Conservation (phyloP, 2,329 filamentous ascomycete genomes). For the Trichoderma simmonsii region DNA sequence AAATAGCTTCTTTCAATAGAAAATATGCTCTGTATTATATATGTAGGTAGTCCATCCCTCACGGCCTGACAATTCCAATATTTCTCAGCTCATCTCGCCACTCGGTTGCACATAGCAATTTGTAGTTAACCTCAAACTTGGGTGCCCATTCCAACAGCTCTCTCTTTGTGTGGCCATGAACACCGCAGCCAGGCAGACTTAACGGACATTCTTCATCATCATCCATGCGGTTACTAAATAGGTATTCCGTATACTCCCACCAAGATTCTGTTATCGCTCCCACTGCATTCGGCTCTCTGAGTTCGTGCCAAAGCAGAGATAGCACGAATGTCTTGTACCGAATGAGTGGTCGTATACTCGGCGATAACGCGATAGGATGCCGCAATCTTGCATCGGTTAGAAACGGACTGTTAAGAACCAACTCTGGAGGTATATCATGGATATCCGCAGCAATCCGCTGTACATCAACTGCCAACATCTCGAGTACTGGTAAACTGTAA, state of each 20-base stretch:
- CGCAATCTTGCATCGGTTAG: not conserved
- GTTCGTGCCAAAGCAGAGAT: slow-evolving; percentile 3
- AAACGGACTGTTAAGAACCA: not conserved
- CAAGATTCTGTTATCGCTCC: not conserved
- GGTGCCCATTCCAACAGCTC: not conserved
- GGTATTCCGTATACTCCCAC: slow-evolving; percentile 1
- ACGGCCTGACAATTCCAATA: not conserved
- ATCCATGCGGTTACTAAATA: not conserved
- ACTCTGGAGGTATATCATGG: not conserved
- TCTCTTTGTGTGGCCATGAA: not conserved
- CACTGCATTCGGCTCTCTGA: not conserved
- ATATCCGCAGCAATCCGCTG: not conserved
- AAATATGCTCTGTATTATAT: not conserved
- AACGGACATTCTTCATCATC: not conserved
- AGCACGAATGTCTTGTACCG: not conserved
- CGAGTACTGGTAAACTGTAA: not conserved
- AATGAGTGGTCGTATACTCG: not conserved
- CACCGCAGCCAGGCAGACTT: not conserved
- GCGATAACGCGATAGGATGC: not conserved
- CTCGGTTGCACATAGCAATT: not conserved
- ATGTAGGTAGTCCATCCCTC: not conserved
- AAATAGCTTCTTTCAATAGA: not conserved
- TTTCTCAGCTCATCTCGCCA: not conserved
- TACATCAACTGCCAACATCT: slow-evolving; percentile 2
- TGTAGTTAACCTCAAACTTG: slow-evolving; percentile 1